A percentile compares a stretch with the other conserved stretches of the same genome.
Conservation (phyloP, 352 stramenopile genomes). For the Phytophthora pisi region DNA sequence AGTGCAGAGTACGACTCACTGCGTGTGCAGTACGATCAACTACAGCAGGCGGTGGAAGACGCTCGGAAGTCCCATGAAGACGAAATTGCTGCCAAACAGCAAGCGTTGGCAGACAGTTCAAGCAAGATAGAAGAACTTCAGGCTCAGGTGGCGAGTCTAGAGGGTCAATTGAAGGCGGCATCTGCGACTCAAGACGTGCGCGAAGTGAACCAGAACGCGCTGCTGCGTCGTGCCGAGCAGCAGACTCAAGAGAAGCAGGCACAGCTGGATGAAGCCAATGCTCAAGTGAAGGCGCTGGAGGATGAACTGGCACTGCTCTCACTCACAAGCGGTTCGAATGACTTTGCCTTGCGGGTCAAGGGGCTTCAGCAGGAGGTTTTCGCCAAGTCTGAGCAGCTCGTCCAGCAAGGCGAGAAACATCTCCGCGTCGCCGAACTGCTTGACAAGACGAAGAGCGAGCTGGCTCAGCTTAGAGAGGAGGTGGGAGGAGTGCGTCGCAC, state of each 20-base stretch:
- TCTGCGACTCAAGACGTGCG: conserved; percentile 38
- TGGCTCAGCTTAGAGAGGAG: conserved; percentile 58
- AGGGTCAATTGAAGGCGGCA: conserved; percentile 30
- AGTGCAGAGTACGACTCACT: conserved; percentile 61
- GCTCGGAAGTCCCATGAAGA: conserved; percentile 26
- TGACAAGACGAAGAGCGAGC: conserved; percentile 50
- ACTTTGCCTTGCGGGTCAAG: conserved; percentile 34
- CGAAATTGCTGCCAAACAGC: conserved; percentile 28
- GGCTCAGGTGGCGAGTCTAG: conserved; percentile 24
- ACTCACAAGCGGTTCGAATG: conserved; percentile 36
- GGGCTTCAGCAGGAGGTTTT: conserved; percentile 78
- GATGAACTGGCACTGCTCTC: conserved; percentile 60
- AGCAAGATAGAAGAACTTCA: conserved; percentile 39
- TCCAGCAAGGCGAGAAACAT: conserved; percentile 77
- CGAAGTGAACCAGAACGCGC: conserved; percentile 42
- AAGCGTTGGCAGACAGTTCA: conserved; percentile 30
- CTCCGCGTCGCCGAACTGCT: conserved; percentile 48
- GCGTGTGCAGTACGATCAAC: conserved; percentile 40
- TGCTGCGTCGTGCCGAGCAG: conserved; percentile 45
- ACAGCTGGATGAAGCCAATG: conserved; percentile 36
- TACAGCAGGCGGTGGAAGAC: conserved; percentile 29
- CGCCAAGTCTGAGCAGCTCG: conserved; percentile 73
- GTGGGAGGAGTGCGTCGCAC: conserved; percentile 51
- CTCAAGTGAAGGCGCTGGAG: conserved; percentile 50
- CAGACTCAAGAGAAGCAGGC: conserved; percentile 42